phyloP scores from a whole-genome alignment of 2,329 filamentous ascomycete species.

The Trichoderma polysporum region DNA sequence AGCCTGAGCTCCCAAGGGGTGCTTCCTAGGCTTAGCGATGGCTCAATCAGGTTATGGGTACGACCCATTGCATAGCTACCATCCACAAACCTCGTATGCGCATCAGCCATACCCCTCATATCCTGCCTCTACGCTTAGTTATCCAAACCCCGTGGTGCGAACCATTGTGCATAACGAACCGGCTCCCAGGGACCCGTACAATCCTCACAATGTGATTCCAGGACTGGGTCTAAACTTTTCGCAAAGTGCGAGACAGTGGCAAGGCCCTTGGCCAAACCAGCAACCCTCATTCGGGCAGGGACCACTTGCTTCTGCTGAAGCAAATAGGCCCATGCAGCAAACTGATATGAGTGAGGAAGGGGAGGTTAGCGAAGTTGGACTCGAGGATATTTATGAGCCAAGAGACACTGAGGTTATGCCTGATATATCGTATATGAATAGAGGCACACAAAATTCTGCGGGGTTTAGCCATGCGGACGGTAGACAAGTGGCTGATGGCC shows the following conservation, averaged over 20 bases:
- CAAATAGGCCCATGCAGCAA: not conserved
- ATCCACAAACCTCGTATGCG: constrained; percentile 22
- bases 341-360: constrained; percentile 61
- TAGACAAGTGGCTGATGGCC: not conserved
- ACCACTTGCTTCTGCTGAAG: not conserved
- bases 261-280: constrained; percentile 2
- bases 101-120: constrained; percentile 26
- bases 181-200: constrained; percentile 25
- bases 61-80: constrained; percentile 24
- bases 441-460: not conserved
- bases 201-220: constrained; percentile 35
- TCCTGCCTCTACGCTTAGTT: constrained; percentile 15
- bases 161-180: constrained; percentile 17
- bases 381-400: constrained; percentile 57
- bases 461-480: not conserved
- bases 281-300: not conserved
- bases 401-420: constrained; percentile 16
- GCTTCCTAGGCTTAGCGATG: constrained; percentile 27
- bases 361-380: constrained; percentile 70
- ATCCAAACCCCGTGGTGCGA: constrained; percentile 16
- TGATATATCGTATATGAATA: not conserved
- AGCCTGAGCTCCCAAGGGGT: not conserved
- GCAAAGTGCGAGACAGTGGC: constrained; percentile 19
- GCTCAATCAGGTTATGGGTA: constrained; percentile 32
- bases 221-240: constrained; percentile 35